These are phyloP conservation scores for Brassica rapa DNA, from an alignment of 345 rosid species.

Conservation along the genomic window DNA sequence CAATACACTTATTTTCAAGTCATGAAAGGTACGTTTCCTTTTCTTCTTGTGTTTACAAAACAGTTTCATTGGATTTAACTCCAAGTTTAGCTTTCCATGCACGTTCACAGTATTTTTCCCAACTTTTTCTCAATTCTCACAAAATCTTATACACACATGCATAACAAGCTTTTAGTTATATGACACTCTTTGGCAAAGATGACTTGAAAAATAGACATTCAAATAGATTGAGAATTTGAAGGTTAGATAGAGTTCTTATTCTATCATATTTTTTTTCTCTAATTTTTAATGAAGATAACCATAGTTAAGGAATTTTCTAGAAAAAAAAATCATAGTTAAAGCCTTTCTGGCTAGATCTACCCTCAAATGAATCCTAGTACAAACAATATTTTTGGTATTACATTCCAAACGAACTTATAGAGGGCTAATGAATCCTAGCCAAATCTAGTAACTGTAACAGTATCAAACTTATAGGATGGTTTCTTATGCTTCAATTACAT, in stretches of 20 bases:
- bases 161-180: conserved; percentile 48
- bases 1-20: conserved; percentile 67
- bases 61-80: not conserved
- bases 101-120: not conserved
- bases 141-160: conserved; percentile 68
- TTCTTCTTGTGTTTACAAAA: conserved; percentile 11
- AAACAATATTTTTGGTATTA: conserved; percentile 10
- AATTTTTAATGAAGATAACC: too few species aligned
- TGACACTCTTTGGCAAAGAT: too few species aligned
- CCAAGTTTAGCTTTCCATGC: conserved; percentile 24
- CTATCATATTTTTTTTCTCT: not conserved
- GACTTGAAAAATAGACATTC: too few species aligned
- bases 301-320: too few species aligned
- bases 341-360: conserved; percentile 51
- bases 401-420: conserved; percentile 7
- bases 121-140: conserved; percentile 28
- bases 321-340: not conserved
- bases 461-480: not conserved
- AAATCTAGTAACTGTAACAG: not conserved
- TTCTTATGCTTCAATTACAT: not conserved
- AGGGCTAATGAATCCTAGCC: not conserved
- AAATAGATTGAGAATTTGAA: too few species aligned
- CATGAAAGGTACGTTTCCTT: conserved; percentile 61
- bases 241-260: not conserved
- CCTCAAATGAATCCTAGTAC: not conserved